Evolutionary conservation across 2,329 filamentous ascomycete genomes (phyloP), one percentile per base, ranked within the genome.

Genomic region (Botrytis squamosa): DNA sequence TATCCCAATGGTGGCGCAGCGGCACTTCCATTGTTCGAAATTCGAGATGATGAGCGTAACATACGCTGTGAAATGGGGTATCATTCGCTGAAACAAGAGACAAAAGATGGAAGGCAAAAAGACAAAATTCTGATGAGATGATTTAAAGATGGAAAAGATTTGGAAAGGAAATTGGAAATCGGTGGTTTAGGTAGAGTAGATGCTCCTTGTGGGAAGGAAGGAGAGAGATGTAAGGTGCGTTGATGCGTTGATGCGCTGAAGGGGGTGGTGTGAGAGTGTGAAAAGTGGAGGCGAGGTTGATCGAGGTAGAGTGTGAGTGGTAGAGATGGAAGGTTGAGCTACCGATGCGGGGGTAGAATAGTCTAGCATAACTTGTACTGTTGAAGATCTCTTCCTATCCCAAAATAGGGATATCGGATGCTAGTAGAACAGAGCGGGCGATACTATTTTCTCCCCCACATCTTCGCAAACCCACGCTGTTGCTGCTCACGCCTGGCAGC

Each of bases 401-500:
- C 9, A 40, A 49, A 52, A 72, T 33, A 55, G 44, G 14, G 42
- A 44, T 68, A 42, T 22, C 9, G 16, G 1, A 62, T 59, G 52
- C 62, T 42, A 72, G 66, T 40, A 63, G 22, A 16, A 42, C 20
- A 57, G 20, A 42, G 38, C 7, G 46, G 63, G 65, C 36, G 59
- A 70, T 74, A 62, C 63, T 78, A 77, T 60, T 76, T 78, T 40
- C 65, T 79, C 77, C 79, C 78, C 77, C 77, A 79, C 71, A 79
- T 78, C 62, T 84, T 83, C 57, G 84, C 82, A 74, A 90, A 88
- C n/a, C 89, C 89, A 38, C 89, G 86, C 81, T 91, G 86, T 72
- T 86, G 82, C 22, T 81, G 80, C 80, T 91, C 89, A 20, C 89
- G 85, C 46, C 86, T 84, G 1, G 89, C 89, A 18, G 89, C 89